Base-by-base conservation (phyloP, 495 filamentous ascomycete species). In the Penicillium alfredii region DNA sequence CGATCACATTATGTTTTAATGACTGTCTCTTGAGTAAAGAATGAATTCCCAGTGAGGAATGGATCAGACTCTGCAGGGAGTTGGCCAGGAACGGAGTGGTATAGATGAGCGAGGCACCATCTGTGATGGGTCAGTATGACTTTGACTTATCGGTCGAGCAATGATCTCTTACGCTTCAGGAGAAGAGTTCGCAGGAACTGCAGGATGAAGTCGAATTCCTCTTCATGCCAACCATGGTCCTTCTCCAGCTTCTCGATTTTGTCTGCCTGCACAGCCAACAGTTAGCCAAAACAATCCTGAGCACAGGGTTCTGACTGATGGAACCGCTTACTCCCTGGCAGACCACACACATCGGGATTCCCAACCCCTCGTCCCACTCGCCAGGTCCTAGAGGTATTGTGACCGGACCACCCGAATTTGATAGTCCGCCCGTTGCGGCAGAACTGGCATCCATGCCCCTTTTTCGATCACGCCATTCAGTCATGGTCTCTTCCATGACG, bases 1-100 rank as follows among this genome's bases (percentile, higher is more conserved):
- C 93, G 43, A 95, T 93, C 35, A 95, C 84, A 52, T 97, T 96
- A 60, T 92, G 85, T 63, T 89, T 95, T 16, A 96, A 67, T 25
- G 81, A 77, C 44, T 87, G 80, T 54, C 82, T 77, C 60, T 88
- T 86, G 8, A 93, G 60, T 35, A 90, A 72, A n/a, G 87, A 94
- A 42, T 86, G 84, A 48, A 97, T 93, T 10, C 86, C 88, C 23
- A 97, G 68, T 25, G 84, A 82, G 17, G 89, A 89, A 56, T 94
- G 86, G 37, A 97, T 72, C 23, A 97, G 68, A 29, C 76, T 84
- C 44, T 85, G 84, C 35, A 97, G 69, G 20, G 82, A 82, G 34
- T 84, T 88, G 14, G 82, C 70, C 26, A 81, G 74, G 22, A 85
- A 89, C 16, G 82, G 82, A 34, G 84, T 82, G 8, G 87, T 93